Percentiles rank a stretch among this genome's conserved stretches.
Conservation (phyloP, 169 alveolate species). For the Ichthyophthirius multifiliis region DNA sequence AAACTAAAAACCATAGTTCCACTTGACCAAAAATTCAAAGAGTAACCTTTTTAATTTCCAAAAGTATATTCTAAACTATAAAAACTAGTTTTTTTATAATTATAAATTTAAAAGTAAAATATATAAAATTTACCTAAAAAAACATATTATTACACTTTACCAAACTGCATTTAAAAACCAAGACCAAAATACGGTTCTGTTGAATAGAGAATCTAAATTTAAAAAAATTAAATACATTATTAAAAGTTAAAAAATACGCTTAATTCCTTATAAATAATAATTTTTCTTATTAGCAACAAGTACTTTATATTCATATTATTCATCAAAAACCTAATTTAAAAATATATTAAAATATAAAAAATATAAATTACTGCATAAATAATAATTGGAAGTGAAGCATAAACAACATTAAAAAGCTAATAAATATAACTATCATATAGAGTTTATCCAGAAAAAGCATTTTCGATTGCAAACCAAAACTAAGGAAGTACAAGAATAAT, state of each 20-base stretch:
- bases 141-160: slow-evolving; percentile 41
- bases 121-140: background rate
- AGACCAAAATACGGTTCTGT: slow-evolving; percentile 37
- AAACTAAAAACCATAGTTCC: slow-evolving; percentile 57
- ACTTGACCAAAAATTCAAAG: slow-evolving; percentile 44
- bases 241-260: background rate
- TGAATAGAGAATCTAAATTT: slow-evolving; percentile 34
- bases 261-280: slow-evolving; percentile 45
- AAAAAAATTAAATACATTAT: background rate
- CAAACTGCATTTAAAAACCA: slow-evolving; percentile 47
- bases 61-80: slow-evolving; percentile 17
- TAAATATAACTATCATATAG: slow-evolving; percentile 78
- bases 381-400: slow-evolving; percentile 78
- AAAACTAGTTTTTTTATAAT: background rate
- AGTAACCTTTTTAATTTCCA: slow-evolving; percentile 28
- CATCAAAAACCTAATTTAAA: slow-evolving; percentile 42
- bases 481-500: slow-evolving; percentile 32
- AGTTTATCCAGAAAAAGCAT: slow-evolving; percentile 48
- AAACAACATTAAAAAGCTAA: slow-evolving; percentile 73
- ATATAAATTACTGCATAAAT: slow-evolving; percentile 45
- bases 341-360: background rate
- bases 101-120: background rate
- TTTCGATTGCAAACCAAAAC: slow-evolving; percentile 30
- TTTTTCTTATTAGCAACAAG: slow-evolving; percentile 20
- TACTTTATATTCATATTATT: background rate